phyloP scores from a whole-genome alignment of 1,139 yeast species.

The Nakaseomyces bracarensis region DNA sequence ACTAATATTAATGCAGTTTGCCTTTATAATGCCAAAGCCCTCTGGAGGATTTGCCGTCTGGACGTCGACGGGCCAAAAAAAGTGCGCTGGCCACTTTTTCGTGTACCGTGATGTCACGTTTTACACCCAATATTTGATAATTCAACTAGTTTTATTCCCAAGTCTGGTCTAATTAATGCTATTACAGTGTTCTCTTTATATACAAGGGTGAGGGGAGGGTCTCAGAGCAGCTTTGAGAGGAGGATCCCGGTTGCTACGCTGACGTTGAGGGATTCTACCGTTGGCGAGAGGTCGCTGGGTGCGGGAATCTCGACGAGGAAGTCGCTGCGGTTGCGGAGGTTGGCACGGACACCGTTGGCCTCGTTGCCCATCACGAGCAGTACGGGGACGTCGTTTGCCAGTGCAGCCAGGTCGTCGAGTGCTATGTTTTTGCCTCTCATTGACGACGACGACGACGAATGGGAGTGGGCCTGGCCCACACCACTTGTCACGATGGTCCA shows the following conservation, averaged over 20 bases:
- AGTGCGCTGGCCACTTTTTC: too few species aligned
- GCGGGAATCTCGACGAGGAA: conserved; percentile 49
- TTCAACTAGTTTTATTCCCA: too few species aligned
- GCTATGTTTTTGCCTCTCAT: conserved; percentile 38
- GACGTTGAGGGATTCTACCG: conserved; percentile 78
- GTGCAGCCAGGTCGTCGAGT: conserved; percentile 37
- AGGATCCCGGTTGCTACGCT: conserved; percentile 80
- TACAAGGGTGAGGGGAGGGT: too few species aligned
- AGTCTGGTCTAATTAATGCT: too few species aligned
- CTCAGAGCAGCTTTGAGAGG: conserved; percentile 6
- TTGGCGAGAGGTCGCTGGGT: conserved; percentile 29
- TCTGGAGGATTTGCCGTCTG: too few species aligned
- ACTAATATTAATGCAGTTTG: too few species aligned
- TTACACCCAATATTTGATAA: too few species aligned
- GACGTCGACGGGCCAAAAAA: too few species aligned
- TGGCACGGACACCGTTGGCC: conserved; percentile 71
- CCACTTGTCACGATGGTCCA: conserved; percentile 68
- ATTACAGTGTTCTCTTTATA: too few species aligned
- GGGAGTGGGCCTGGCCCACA: conserved; percentile 12
- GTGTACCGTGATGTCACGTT: too few species aligned
- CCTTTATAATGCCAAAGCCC: too few species aligned
- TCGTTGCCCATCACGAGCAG: conserved; percentile 77
- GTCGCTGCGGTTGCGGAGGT: conserved; percentile 55
- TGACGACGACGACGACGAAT: too few species aligned
- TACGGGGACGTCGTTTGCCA: conserved; percentile 47